Percentiles rank a stretch among this genome's conserved stretches.
These are phyloP conservation scores for Fusarium clavum DNA, from an alignment of 2,329 filamentous ascomycete species.

Conservation along the genomic window DNA sequence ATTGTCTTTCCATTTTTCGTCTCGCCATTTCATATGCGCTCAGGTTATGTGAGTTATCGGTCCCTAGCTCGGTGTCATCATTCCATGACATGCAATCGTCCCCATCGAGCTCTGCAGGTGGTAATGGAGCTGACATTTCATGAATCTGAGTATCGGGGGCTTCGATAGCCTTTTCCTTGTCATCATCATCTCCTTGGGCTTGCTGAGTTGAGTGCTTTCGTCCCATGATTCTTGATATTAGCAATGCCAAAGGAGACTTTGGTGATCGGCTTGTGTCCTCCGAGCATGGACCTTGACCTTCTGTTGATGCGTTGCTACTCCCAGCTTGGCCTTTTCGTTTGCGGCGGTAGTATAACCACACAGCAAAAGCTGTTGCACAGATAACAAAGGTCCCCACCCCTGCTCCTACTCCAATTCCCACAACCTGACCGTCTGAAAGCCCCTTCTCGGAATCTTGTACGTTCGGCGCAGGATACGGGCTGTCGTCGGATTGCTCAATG, in stretches of 20 bases:
- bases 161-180: conserved; percentile 47
- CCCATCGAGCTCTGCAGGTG: conserved; percentile 63
- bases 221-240: conserved; percentile 58
- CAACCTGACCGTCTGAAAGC: conserved; percentile 57
- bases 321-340: conserved; percentile 47
- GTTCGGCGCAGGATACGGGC: conserved; percentile 58
- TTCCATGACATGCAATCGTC: conserved; percentile 53
- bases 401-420: conserved; percentile 61
- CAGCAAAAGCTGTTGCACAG: conserved; percentile 43
- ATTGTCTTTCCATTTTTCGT: conserved; percentile 63
- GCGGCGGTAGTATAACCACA: conserved; percentile 52
- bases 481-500: conserved; percentile 58
- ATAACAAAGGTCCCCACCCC: conserved; percentile 54
- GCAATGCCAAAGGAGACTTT: conserved; percentile 41
- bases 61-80: conserved; percentile 56
- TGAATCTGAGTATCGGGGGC: conserved; percentile 62
- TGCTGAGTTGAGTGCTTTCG: conserved; percentile 49
- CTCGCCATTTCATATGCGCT: conserved; percentile 64
- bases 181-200: conserved; percentile 36
- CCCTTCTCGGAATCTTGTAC: conserved; percentile 26
- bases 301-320: conserved; percentile 36
- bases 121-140: conserved; percentile 61
- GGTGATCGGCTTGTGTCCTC: conserved; percentile 47
- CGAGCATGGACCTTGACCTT: conserved; percentile 54
- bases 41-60: conserved; percentile 54